phyloP scores from a whole-genome alignment of 352 stramenopile genomes.

The Pythium rhizo-oryzae region DNA sequence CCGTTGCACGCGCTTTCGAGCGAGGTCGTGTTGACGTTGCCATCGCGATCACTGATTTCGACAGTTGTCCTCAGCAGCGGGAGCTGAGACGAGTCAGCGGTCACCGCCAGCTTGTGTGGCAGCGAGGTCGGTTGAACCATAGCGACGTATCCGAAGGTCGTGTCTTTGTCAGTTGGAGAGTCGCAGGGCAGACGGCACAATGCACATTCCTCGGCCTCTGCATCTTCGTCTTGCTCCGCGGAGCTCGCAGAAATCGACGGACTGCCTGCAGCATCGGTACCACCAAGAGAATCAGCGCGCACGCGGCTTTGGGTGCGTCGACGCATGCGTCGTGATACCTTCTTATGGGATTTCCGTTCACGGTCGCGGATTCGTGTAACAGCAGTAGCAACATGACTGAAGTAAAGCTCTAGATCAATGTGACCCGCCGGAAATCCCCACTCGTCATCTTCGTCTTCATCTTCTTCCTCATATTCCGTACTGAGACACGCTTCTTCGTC shows the following conservation, averaged over 20 bases:
- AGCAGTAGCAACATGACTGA: constrained; percentile 66
- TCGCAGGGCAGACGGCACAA: constrained; percentile 70
- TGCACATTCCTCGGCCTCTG: constrained; percentile 52
- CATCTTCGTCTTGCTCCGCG: constrained; percentile 32
- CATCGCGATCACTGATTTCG: constrained; percentile 15
- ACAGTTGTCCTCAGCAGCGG: constrained; percentile 9
- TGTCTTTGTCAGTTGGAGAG: constrained; percentile 32
- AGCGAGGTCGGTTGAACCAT: constrained; percentile 71
- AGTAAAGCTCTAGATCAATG: constrained; percentile 64
- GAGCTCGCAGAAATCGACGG: constrained; percentile 17
- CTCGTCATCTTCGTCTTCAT: constrained; percentile 71
- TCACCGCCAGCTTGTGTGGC: constrained; percentile 38
- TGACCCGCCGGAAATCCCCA: constrained; percentile 83
- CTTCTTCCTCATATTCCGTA: constrained; percentile 55
- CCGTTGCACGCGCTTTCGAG: constrained; percentile 12
- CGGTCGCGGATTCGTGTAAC: constrained; percentile 59
- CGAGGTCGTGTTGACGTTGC: neutral
- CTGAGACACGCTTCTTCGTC: constrained; percentile 36
- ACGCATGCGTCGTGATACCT: constrained; percentile 34
- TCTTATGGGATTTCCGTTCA: constrained; percentile 29
- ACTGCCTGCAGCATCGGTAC: constrained; percentile 10
- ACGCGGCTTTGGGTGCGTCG: constrained; percentile 32
- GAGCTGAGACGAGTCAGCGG: neutral
- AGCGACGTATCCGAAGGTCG: constrained; percentile 65
- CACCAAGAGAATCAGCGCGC: constrained; percentile 20